Conservation (phyloP, 2,329 filamentous ascomycete species). For the Sarocladium brachiariae region DNA sequence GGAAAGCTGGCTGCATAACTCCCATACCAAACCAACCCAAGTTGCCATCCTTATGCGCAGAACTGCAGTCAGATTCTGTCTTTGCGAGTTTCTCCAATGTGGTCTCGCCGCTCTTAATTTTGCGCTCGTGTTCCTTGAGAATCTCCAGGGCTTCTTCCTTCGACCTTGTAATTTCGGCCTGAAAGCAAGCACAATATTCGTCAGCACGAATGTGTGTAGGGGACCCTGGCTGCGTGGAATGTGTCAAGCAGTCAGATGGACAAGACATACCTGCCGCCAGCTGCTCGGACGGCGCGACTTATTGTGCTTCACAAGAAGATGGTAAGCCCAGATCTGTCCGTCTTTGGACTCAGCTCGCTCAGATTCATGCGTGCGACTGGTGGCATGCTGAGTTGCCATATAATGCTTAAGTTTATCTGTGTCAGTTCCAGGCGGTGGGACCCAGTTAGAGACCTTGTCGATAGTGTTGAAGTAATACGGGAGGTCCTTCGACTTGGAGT, state of each 20-base stretch:
- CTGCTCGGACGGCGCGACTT: conserved; percentile 84
- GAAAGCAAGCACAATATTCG: too few species aligned
- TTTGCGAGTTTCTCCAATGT: conserved; percentile 77
- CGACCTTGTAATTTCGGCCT: conserved; percentile 74
- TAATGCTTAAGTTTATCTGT: conserved; percentile 88
- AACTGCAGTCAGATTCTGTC: conserved; percentile 92
- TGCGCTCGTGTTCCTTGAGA: conserved; percentile 65
- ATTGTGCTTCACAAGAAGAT: conserved; percentile 88
- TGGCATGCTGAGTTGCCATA: conserved; percentile 78
- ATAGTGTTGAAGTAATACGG: conserved; percentile 95
- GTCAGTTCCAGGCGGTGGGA: conserved; percentile 82
- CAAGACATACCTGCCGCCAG: conserved; percentile 69
- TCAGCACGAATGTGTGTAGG: too few species aligned
- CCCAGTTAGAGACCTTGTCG: conserved; percentile 90
- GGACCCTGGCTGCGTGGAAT: too few species aligned
- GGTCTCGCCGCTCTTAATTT: conserved; percentile 64
- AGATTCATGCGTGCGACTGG: conserved; percentile 24
- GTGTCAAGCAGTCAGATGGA: too few species aligned
- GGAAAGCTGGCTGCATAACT: conserved; percentile 99
- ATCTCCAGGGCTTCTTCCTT: conserved; percentile 82
- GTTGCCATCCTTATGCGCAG: conserved; percentile 87
- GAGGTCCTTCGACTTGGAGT: conserved; percentile 96
- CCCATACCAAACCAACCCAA: conserved; percentile 89
- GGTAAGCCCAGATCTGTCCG: conserved; percentile 84
- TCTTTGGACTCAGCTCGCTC: conserved; percentile 10